A percentile compares a stretch with the other conserved stretches of the same genome.
Evolutionary conservation across 1,139 yeast genomes (phyloP).

Genomic region (Yamadazyma jaroonii): DNA sequence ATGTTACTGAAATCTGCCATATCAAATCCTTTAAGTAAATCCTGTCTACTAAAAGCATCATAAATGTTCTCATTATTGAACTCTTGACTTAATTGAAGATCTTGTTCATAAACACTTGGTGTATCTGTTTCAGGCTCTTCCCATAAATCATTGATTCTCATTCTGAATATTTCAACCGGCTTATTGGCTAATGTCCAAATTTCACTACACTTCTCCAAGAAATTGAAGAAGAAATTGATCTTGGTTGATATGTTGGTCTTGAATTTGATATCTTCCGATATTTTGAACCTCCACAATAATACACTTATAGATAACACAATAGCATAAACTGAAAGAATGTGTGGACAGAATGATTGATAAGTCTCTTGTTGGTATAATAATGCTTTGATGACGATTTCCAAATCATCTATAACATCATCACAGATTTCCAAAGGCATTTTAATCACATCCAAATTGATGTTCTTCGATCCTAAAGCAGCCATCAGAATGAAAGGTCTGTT

Average conservation of each 20-base stretch:
- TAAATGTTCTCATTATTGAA: slow-evolving; percentile 3
- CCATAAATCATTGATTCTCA: too few species aligned
- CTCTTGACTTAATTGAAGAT: neutral
- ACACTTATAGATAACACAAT: slow-evolving; percentile 13
- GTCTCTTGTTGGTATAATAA: slow-evolving; percentile 6
- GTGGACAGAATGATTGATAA: slow-evolving; percentile 10
- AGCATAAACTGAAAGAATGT: slow-evolving; percentile 11
- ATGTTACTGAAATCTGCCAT: neutral
- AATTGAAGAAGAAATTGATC: slow-evolving; percentile 7
- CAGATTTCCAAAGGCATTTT: slow-evolving; percentile 10
- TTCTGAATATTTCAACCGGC: too few species aligned
- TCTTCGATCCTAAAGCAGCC: slow-evolving; percentile 11
- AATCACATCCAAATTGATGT: slow-evolving; percentile 6
- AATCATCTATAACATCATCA: slow-evolving; percentile 13
- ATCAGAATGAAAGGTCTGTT: slow-evolving; percentile 13
- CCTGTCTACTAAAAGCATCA: slow-evolving; percentile 1
- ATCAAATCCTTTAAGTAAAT: slow-evolving; percentile 1
- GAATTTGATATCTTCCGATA: neutral
- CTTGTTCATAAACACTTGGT: too few species aligned
- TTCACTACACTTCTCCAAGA: slow-evolving; percentile 8
- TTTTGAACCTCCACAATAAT: slow-evolving; percentile 10
- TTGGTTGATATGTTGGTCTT: slow-evolving; percentile 1
- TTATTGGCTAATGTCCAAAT: slow-evolving; percentile 10
- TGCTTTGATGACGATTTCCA: slow-evolving; percentile 11
- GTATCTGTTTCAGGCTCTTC: too few species aligned